These are phyloP conservation scores for Hericium erinaceus DNA, from an alignment of 768 basidiomycete genomes.

Conservation along the genomic window DNA sequence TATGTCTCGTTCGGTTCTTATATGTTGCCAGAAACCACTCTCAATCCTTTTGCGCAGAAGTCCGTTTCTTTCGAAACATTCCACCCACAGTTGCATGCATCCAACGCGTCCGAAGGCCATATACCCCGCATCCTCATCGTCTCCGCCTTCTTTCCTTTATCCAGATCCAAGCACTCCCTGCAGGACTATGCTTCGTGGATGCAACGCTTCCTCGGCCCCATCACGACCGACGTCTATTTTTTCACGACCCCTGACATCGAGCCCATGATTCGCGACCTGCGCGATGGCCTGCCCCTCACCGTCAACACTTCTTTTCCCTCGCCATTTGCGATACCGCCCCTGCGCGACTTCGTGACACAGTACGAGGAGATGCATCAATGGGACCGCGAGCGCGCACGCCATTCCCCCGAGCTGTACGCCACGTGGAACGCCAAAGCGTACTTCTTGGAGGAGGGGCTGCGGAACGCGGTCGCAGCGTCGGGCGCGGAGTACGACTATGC, in stretches of 20 bases:
- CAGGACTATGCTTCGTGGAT: conserved; percentile 40
- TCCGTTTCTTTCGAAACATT: neutral
- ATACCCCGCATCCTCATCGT: conserved; percentile 35
- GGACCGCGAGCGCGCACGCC: conserved; percentile 35
- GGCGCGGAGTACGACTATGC: conserved; percentile 37
- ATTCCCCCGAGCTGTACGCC: conserved; percentile 43
- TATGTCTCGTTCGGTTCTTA: neutral
- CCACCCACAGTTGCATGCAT: neutral
- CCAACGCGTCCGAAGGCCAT: neutral
- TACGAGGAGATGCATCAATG: conserved; percentile 35
- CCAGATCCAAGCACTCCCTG: conserved; percentile 39
- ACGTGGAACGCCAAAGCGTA: conserved; percentile 49
- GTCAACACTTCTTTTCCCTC: conserved; percentile 37
- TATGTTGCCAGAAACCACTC: neutral
- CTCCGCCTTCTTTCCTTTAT: conserved; percentile 43
- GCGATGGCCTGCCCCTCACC: conserved; percentile 26
- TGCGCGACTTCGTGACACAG: conserved; percentile 21
- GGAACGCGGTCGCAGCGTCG: conserved; percentile 13
- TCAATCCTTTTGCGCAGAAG: neutral
- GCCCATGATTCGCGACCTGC: conserved; percentile 22
- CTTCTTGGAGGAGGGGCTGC: conserved; percentile 34
- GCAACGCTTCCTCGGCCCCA: conserved; percentile 29
- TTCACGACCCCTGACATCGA: conserved; percentile 36
- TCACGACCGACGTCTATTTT: conserved; percentile 46
- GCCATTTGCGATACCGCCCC: conserved; percentile 40